Percentiles rank a stretch among this genome's conserved stretches.
These are phyloP conservation scores for Mastigamoeba balamuthi DNA, from an alignment of 78 protist species.

Conservation along the genomic window DNA sequence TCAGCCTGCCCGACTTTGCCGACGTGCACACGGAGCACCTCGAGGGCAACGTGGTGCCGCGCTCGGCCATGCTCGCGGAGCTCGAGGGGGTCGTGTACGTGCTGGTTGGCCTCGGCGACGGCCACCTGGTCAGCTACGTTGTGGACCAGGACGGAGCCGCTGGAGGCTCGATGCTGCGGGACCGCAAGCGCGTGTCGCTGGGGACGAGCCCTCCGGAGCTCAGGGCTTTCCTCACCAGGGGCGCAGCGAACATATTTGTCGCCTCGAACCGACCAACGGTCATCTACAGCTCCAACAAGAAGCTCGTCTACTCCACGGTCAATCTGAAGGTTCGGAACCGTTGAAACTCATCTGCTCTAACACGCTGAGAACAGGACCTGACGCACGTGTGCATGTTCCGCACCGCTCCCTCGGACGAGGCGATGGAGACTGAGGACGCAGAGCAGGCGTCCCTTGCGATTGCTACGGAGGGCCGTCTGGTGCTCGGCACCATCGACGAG, in stretches of 20 bases:
- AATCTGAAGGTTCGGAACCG: slow-evolving; percentile 35
- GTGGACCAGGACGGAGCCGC: slow-evolving; percentile 11
- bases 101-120: slow-evolving; percentile 79
- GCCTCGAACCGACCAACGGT: slow-evolving; percentile 81
- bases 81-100: slow-evolving; percentile 40
- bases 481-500: slow-evolving; percentile 68
- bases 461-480: slow-evolving; percentile 32
- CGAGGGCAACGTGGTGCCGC: slow-evolving; percentile 61
- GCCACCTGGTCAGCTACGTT: slow-evolving; percentile 50
- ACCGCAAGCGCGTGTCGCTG: slow-evolving; percentile 47
- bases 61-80: slow-evolving; percentile 49
- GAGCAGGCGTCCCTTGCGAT: too few relatives aligned
- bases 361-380: slow-evolving; percentile 8
- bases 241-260: slow-evolving; percentile 59
- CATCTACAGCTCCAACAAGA: slow-evolving; percentile 39
- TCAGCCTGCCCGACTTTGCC: slow-evolving; percentile 47
- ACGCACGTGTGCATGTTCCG: slow-evolving; percentile 54
- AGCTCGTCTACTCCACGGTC: slow-evolving; percentile 64
- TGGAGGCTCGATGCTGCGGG: slow-evolving; percentile 14
- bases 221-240: slow-evolving; percentile 10
- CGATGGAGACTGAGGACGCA: too few relatives aligned
- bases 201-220: slow-evolving; percentile 77
- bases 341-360: neutral
- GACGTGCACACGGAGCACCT: slow-evolving; percentile 21
- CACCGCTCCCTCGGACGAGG: slow-evolving; percentile 41